A percentile compares a stretch with the other conserved stretches of the same genome.
Evolutionary conservation across 164 flowering plant genomes (phyloP).

Genomic region (Dillenia suffruticosa): DNA sequence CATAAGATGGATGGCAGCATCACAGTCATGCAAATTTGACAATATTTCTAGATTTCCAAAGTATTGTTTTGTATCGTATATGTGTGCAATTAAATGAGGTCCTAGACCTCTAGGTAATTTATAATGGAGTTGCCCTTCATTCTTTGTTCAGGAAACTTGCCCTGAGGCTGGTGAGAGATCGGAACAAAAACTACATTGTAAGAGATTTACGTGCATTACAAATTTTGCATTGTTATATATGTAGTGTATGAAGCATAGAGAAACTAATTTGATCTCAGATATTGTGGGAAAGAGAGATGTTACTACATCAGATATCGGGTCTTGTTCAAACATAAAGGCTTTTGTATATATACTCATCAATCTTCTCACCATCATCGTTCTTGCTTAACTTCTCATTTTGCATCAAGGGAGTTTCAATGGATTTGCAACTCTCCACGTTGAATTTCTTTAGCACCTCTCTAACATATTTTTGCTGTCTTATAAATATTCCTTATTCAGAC

Average conservation of each 20-base stretch:
- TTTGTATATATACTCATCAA: too few species aligned
- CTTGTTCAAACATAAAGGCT: too few species aligned
- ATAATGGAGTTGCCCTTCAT: background rate
- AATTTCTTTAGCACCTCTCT: too few species aligned
- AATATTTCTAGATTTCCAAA: background rate
- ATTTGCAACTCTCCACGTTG: too few species aligned
- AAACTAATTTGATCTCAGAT: constrained; percentile 36
- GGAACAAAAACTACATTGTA: constrained; percentile 51
- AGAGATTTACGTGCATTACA: constrained; percentile 15
- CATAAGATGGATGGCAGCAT: background rate
- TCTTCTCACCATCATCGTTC: too few species aligned
- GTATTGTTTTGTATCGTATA: background rate
- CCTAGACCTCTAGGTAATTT: too few species aligned
- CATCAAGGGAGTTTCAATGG: too few species aligned
- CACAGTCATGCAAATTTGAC: background rate
- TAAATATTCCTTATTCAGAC: too few species aligned
- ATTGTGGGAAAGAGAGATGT: constrained; percentile 18
- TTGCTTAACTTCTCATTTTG: too few species aligned
- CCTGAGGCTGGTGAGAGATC: constrained; percentile 71
- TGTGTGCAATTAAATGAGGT: background rate
- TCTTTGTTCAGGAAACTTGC: constrained; percentile 66
- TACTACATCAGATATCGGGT: too few species aligned
- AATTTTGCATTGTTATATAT: background rate
- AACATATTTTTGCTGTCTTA: too few species aligned
- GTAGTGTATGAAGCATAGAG: background rate